Evolutionary conservation across 2,329 filamentous ascomycete genomes (phyloP), one percentile per base, ranked within the genome.

Genomic region (Aspergillus arachidicola): DNA sequence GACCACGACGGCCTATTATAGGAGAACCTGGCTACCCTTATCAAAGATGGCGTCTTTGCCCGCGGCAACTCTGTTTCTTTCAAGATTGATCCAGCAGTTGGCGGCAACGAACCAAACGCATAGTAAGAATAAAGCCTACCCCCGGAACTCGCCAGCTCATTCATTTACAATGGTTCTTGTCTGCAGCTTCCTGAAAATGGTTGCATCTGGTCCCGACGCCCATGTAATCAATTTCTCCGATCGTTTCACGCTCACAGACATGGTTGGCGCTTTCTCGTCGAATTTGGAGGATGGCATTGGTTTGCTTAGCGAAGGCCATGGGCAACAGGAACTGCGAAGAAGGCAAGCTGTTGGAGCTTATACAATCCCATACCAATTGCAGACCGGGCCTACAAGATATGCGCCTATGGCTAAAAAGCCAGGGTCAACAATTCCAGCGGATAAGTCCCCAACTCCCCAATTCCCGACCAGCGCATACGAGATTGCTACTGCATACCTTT

Each of bases 161-260:
- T 6, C 14, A 28, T 34, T 54, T n/a, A 55, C 51, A 26, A 55
- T 55, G n/a, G 11, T 14, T 21, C 11, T 60, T 30, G 26, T 23
- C 11, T 55, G 53, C 67, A 87, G 85, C 75, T 89, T 87, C 73
- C 74, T 88, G 19, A 84, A 84, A 66, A 87, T 91, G 74, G 77
- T 85, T 61, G 84, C 87, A 19, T 81, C 81, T 7, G 83, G 82
- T 6, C 80, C 81, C 21, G 81, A 82, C n/a, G 84, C 84, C 36
- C 83, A 82, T 4, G 79, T 87, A 23, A 84, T 82, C 61, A 87
- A 85, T 70, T 90, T 83, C 73, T 90, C 88, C 12, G 69, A 79
- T 57, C 87, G 88, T 65, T 92, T 92, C 76, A 83, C 85, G n/a
- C 78, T 91, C 58, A 81, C 80, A 12, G 84, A 83, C 68, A 90